Evolutionary conservation across 2,329 filamentous ascomycete species (phyloP), one percentile per base, ranked within the genome.

Genomic region (Decorospora gaudefroyi): DNA sequence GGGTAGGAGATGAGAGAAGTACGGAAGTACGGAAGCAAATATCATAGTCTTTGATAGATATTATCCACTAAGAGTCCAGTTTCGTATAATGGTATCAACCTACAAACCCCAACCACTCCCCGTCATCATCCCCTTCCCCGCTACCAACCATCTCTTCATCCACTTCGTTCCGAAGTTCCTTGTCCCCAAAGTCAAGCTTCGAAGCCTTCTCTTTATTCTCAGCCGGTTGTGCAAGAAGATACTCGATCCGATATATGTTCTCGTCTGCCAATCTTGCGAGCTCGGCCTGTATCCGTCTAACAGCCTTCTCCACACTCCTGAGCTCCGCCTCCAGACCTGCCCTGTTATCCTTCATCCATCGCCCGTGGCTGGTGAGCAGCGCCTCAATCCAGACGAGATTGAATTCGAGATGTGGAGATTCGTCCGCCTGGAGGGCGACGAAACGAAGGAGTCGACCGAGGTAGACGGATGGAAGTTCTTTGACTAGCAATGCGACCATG

Each of bases 331-430:
- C 90, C 22, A 93, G 84, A 57, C 87, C 85, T 38, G 82, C 86
- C 15, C 86, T 79, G 67, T 92, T 87, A 23, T 91, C 87, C 46
- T 89, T 87, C 60, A 99, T 79, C 78, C 87, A 92, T 15, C 86
- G 79, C 22, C 93, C 93, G 68, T 97, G 92, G 59, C 84, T 84
- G 60, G 87, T 86, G 46, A 97, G 77, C 7, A 85, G 56, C 1
- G 88, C 84, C 69, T 93, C 88, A 62, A 96, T 87, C 93, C 93
- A 99, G 6, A 92, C 75, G 30, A 99, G 75, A 62, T 93, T 95
- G 72, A 97, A 95, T 72, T 99, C 93, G 4, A 99, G 80, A 75
- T 96, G 92, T 1, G 91, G 92, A 2, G 87, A 91, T 65, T 92
- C 85, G 61, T 97, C 92, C 1, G 89, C 88, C 62, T 95, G 88